Percentiles rank a stretch among this genome's conserved stretches.
These are phyloP conservation scores for Sphaceloma murrayae DNA, from an alignment of 2,329 filamentous ascomycete genomes.

Conservation along the genomic window DNA sequence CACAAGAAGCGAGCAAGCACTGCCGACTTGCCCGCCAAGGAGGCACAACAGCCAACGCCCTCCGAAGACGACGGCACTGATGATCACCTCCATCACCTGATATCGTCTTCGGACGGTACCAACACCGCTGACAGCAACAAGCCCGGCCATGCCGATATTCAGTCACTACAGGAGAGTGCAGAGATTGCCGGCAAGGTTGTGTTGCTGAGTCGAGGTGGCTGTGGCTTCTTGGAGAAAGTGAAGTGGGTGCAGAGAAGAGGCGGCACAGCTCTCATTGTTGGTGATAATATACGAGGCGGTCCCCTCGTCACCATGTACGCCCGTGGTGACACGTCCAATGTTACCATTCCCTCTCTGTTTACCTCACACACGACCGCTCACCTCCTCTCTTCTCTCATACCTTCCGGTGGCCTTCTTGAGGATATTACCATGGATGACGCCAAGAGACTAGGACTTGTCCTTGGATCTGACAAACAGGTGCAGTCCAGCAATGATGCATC, in stretches of 20 bases:
- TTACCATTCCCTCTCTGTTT: slow-evolving; percentile 89
- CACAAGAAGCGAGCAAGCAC: slow-evolving; percentile 23
- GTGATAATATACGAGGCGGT: slow-evolving; percentile 82
- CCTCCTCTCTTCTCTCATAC: slow-evolving; percentile 76
- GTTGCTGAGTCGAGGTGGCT: slow-evolving; percentile 81
- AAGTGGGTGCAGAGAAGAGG: slow-evolving; percentile 93
- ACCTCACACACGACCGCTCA: slow-evolving; percentile 92
- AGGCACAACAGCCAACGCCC: slow-evolving; percentile 17
- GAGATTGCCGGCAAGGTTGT: slow-evolving; percentile 93
- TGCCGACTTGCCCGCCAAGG: slow-evolving; percentile 12
- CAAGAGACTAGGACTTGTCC: slow-evolving; percentile 38
- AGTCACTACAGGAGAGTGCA: slow-evolving; percentile 79
- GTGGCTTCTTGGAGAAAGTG: slow-evolving; percentile 92
- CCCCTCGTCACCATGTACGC: slow-evolving; percentile 96
- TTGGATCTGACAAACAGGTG: slow-evolving; percentile 20
- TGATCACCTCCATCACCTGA: slow-evolving; percentile 58
- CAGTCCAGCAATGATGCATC: slow-evolving; percentile 14
- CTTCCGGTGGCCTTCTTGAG: slow-evolving; percentile 55
- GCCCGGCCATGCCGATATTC: slow-evolving; percentile 68
- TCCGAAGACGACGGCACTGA: slow-evolving; percentile 66
- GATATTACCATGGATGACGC: slow-evolving; percentile 52
- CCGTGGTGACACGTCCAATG: slow-evolving; percentile 87
- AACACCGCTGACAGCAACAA: slow-evolving; percentile 29
- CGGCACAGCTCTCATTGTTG: slow-evolving; percentile 81
- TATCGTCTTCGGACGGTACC: slow-evolving; percentile 36